Evolutionary conservation across 257 asterid species (phyloP), one percentile per base, ranked within the genome.

Genomic region (Scutellaria baicalensis): DNA sequence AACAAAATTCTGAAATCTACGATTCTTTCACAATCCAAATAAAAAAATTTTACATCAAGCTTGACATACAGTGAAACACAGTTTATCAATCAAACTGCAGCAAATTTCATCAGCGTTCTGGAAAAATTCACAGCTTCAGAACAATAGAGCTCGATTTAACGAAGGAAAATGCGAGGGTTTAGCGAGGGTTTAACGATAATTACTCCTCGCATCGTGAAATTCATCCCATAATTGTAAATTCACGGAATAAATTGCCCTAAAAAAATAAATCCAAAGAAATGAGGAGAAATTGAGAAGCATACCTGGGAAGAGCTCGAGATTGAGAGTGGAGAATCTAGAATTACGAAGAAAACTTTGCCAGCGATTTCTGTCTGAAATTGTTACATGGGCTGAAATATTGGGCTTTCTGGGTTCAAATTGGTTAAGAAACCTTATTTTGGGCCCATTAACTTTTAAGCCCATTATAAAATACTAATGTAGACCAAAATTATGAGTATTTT

Each of bases 281-380:
- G 27, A 59, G 23, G 40, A 59, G 27, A 60, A 70, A 54, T 27
- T 6, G 71, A 59, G 61, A 52, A 2, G 40, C 72, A 52, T 45
- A 75, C 80, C 76, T 68, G 20, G 51, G 59, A 54, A 63, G 16
- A 68, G 9, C 42, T 52, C 52, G 56, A 36, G 72, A 69, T 39
- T 9, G 63, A 47, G 17, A 45, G n/a, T n/a, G 64, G 56, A 47
- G 68, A 54, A 52, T 57, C 14, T 43, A 55, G 76, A 51, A 57
- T 75, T 20, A 14, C 39, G 62, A 5, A 51, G 61, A 68, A 44
- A 6, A 3, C 11, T 39, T 9, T 45, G 33, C 61, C 9, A 33
- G 72, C 31, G 33, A 23, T 44, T 56, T 75, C 62, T n/a, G n/a
- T n/a, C n/a, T n/a, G n/a, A 59, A 0, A 36, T n/a, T n/a, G 20